Percentiles rank a stretch among this genome's conserved stretches.
Conservation (phyloP, 2,329 filamentous ascomycete genomes). For the Phyllosticta citribraziliensis region DNA sequence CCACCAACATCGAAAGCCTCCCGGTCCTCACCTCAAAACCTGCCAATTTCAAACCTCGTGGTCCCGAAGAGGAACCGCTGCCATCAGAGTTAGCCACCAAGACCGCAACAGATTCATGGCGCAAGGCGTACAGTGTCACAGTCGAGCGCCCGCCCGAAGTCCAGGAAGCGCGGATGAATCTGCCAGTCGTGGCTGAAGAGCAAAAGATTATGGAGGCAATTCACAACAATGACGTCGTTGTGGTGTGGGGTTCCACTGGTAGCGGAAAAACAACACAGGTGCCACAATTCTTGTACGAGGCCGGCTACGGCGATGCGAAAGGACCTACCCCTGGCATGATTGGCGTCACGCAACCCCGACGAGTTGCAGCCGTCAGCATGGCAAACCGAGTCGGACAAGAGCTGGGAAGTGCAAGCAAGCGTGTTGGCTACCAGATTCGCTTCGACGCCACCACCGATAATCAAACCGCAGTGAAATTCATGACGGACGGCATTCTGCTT, state of each 20-base stretch:
- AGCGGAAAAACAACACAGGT: conserved; percentile 97
- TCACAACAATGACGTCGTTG: conserved; percentile 78
- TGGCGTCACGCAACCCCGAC: conserved; percentile 85
- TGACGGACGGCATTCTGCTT: conserved; percentile 94
- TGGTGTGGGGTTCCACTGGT: conserved; percentile 90
- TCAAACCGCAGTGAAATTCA: conserved; percentile 91
- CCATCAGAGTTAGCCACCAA: conserved; percentile 53
- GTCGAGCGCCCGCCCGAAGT: conserved; percentile 63
- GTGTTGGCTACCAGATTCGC: conserved; percentile 77
- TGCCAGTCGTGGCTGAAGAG: conserved; percentile 90
- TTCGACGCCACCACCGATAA: conserved; percentile 77
- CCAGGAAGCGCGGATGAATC: conserved; percentile 64
- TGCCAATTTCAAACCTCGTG: conserved; percentile 57
- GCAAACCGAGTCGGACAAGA: conserved; percentile 84
- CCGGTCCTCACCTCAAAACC: conserved; percentile 34
- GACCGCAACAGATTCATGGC: conserved; percentile 45
- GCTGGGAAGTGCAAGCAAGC: conserved; percentile 63
- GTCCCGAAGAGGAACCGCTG: conserved; percentile 60
- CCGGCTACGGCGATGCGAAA: conserved; percentile 71
- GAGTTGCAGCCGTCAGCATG: conserved; percentile 95
- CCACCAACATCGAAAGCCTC: conserved; percentile 20
- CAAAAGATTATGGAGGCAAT: conserved; percentile 98
- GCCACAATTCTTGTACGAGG: conserved; percentile 90
- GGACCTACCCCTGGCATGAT: conserved; percentile 85
- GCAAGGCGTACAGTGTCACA: conserved; percentile 67